phyloP scores from a whole-genome alignment of 371 early-diverging fungal genomes.

The Mortierella sp. region DNA sequence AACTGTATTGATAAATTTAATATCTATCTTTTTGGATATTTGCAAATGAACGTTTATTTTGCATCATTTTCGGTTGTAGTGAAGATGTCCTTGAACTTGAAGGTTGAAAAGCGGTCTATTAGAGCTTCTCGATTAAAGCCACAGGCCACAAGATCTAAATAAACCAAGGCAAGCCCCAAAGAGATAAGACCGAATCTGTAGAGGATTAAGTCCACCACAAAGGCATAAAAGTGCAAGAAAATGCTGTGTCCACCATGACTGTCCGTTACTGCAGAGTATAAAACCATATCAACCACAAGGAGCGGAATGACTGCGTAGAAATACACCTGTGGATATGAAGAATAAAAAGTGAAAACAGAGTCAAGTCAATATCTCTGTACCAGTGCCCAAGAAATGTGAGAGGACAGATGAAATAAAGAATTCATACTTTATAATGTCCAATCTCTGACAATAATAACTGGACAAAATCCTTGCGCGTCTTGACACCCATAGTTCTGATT shows the following conservation, averaged over 20 bases:
- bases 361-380: no score
- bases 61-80: background rate
- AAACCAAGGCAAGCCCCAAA: constrained; percentile 2
- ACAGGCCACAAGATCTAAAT: constrained; percentile 4
- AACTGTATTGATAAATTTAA: background rate
- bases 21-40: no score
- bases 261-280: background rate
- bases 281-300: background rate
- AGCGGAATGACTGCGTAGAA: no score
- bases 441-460: background rate
- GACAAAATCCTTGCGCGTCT: background rate
- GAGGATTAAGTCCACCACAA: background rate
- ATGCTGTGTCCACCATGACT: no score
- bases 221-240: background rate
- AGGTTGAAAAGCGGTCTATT: background rate
- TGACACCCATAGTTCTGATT: background rate
- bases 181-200: background rate
- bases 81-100: background rate
- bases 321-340: no score
- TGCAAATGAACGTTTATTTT: no score
- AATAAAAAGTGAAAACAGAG: no score
- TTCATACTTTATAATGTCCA: background rate
- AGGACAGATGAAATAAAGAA: no score
- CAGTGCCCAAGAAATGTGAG: no score
- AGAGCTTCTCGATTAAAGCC: constrained; percentile 2